Evolutionary conservation across 2,329 filamentous ascomycete genomes (phyloP).

Genomic region (Fusarium transvaalense): DNA sequence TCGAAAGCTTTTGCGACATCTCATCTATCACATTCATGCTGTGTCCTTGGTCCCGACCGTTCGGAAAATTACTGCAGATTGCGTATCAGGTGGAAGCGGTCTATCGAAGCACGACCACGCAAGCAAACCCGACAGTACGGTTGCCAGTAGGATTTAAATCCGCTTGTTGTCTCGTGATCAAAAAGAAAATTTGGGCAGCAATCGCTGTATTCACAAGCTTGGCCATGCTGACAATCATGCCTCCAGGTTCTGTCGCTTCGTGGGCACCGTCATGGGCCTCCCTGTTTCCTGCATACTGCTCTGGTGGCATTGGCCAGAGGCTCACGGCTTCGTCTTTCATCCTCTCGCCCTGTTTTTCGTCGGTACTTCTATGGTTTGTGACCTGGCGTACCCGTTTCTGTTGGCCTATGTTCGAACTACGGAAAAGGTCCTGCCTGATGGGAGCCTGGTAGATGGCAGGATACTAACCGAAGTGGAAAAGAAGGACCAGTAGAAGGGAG

Average conservation of each 20-base stretch:
- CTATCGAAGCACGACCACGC: slow-evolving; percentile 1
- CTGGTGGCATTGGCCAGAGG: slow-evolving; percentile 66
- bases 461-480: slow-evolving; percentile 24
- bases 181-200: slow-evolving; percentile 5
- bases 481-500: slow-evolving; percentile 36
- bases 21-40: slow-evolving; percentile 10
- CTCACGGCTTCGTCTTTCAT: slow-evolving; percentile 61
- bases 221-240: slow-evolving; percentile 30
- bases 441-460: slow-evolving; percentile 51
- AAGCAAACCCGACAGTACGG: slow-evolving; percentile 1
- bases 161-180: slow-evolving; percentile 3
- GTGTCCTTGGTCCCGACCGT: slow-evolving; percentile 2
- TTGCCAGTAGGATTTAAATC: slow-evolving; percentile 1
- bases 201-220: not conserved
- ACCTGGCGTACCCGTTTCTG: slow-evolving; percentile 60
- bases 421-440: slow-evolving; percentile 55
- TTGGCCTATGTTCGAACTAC: slow-evolving; percentile 56
- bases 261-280: slow-evolving; percentile 59
- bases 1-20: not conserved
- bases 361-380: slow-evolving; percentile 56
- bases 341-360: slow-evolving; percentile 59
- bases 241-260: slow-evolving; percentile 58
- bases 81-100: not conserved
- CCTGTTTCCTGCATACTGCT: slow-evolving; percentile 55
- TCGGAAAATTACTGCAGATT: slow-evolving; percentile 25